Base-by-base conservation (phyloP, 306 rosid species). In the Vigna mungo region DNA sequence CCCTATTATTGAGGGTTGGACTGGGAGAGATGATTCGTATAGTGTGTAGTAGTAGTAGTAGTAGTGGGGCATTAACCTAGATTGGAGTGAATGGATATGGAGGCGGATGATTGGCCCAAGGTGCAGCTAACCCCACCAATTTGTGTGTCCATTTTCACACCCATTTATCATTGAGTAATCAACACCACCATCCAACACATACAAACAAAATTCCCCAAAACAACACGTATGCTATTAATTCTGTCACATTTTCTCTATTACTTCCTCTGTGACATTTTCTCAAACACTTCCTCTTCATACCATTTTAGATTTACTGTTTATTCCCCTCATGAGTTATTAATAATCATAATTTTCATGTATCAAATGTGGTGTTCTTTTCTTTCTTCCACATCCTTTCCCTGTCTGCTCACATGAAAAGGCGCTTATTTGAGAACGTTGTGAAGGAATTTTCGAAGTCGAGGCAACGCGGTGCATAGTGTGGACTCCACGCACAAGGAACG, bases 41-140 rank as follows among this genome's bases (percentile, higher is more conserved):
- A 27, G 86, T 69, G 86, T 76, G 34, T 30, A 30, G 34, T 30
- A 30, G 32, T 27, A 27, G 32, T 27, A 27, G 84, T 82, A 81
- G 91, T 86, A 60, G 67, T 62, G 93, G 90, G 87, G 89, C 87
- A 83, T 85, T 86, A 85, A 27, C 88, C 71, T 85, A 20, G 92
- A 81, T 68, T 71, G 17, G 23, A 72, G 93, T 81, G 90, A 84
- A 83, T 36, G 83, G 87, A 75, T 78, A 85, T 84, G 68, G 59
- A 86, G 84, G 79, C 61, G 48, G 87, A 80, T 84, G 79, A 77
- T 77, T 81, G 84, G 74, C 79, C 91, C 87, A 81, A 79, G 77
- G 81, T 88, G 70, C 79, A 82, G 63, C 85, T 58, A 70, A 78
- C 75, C 86, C 85, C 80, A 78, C 86, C 78, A 77, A 74, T 52